phyloP scores from a whole-genome alignment of 1,139 yeast genomes.

The Geotrichum europaeum region DNA sequence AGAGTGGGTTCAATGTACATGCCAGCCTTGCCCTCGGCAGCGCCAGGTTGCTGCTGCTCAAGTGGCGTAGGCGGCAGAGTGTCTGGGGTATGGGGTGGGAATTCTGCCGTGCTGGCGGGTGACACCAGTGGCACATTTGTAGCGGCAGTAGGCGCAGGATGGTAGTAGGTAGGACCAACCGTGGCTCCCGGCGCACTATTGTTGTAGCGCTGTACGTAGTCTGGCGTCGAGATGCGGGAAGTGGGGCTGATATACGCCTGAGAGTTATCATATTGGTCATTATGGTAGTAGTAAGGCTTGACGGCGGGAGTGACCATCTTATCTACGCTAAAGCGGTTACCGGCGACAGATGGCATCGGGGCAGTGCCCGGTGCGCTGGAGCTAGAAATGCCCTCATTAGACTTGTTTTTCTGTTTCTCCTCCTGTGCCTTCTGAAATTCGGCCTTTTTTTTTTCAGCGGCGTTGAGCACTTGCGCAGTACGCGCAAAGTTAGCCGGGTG shows the following conservation, averaged over 20 bases:
- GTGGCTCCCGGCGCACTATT: not conserved
- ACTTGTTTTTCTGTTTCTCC: not conserved
- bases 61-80: constrained; percentile 17
- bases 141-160: not conserved
- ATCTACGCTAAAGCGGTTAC: constrained; percentile 24
- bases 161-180: not conserved
- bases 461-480: constrained; percentile 21
- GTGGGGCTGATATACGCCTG: constrained; percentile 2
- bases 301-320: constrained; percentile 4
- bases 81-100: not conserved
- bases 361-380: constrained; percentile 25
- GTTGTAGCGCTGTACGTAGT: not conserved
- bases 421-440: constrained; percentile 13
- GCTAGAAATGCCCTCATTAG: not conserved
- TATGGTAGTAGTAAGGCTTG: not conserved
- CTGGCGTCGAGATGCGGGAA: constrained; percentile 13
- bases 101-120: constrained; percentile 2
- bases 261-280: not conserved
- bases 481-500: constrained; percentile 32
- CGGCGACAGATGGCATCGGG: constrained; percentile 32
- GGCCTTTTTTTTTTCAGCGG: constrained; percentile 23
- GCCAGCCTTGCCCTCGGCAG: not conserved
- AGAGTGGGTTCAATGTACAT: not conserved
- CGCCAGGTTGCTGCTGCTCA: constrained; percentile 1
- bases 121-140: constrained; percentile 15